These are phyloP conservation scores for Peronospora tabacina DNA, from an alignment of 352 stramenopile genomes.

Conservation along the genomic window DNA sequence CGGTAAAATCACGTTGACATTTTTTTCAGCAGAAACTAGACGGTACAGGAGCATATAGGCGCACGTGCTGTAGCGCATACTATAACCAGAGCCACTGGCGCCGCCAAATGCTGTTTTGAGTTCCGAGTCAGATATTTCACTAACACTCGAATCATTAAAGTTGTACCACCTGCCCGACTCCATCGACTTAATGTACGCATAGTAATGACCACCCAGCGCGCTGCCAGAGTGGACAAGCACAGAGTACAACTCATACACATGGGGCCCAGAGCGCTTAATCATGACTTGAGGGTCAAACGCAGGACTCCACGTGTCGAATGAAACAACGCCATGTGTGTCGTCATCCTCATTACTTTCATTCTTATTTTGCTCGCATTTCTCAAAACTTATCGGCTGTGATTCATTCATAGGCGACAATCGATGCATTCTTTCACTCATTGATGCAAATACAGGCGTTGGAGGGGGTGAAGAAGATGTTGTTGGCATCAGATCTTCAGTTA, in stretches of 20 bases:
- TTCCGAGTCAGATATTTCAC: constrained; percentile 67
- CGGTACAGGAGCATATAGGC: constrained; percentile 92
- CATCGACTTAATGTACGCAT: constrained; percentile 89
- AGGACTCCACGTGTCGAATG: constrained; percentile 61
- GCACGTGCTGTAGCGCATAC: constrained; percentile 62
- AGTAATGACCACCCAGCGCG: constrained; percentile 89
- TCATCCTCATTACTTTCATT: constrained; percentile 13
- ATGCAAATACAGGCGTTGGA: constrained; percentile 6
- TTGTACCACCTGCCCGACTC: constrained; percentile 82
- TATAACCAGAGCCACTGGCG: constrained; percentile 45
- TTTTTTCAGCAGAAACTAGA: constrained; percentile 54
- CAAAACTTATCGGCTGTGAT: constrained; percentile 42
- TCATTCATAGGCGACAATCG: constrained; percentile 74
- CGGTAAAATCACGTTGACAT: constrained; percentile 52
- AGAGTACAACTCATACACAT: constrained; percentile 89
- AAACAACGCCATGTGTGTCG: constrained; percentile 8
- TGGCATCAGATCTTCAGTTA: constrained; percentile 7
- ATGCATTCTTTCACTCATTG: constrained; percentile 19
- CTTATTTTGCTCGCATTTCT: constrained; percentile 19
- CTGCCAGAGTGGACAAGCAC: constrained; percentile 91
- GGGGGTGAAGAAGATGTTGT: constrained; percentile 19
- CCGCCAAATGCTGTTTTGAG: constrained; percentile 71
- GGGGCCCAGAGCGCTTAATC: constrained; percentile 52
- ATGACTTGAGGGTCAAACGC: constrained; percentile 58
- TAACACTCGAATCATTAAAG: constrained; percentile 83